These are phyloP conservation scores for Sanguinoderma infundibulare DNA, from an alignment of 1,284 basidiomycete genomes.

Conservation along the genomic window DNA sequence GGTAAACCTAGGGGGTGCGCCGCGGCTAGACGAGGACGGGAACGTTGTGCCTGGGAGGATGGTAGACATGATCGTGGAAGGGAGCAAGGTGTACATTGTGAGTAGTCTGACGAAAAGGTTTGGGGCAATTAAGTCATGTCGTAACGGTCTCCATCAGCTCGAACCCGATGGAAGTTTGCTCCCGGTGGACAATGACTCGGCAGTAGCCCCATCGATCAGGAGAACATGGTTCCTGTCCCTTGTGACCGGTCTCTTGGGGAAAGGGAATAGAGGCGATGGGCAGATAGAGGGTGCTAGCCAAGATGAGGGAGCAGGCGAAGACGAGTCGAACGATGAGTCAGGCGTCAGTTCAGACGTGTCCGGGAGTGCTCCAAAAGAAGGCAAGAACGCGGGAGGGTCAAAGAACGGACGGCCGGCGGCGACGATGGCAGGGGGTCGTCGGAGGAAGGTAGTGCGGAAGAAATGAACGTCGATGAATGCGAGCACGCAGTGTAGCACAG, in stretches of 20 bases:
- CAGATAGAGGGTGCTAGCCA: slow-evolving; percentile 24
- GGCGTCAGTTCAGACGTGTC: slow-evolving; percentile 40
- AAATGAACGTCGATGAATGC: not conserved
- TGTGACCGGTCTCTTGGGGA: slow-evolving; percentile 39
- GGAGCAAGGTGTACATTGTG: slow-evolving; percentile 72
- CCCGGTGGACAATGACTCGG: slow-evolving; percentile 53
- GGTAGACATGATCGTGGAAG: slow-evolving; percentile 82
- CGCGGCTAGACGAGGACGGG: slow-evolving; percentile 58
- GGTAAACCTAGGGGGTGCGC: slow-evolving; percentile 64
- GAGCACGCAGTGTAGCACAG: too few relatives aligned
- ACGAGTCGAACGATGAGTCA: slow-evolving; percentile 39
- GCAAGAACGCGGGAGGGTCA: slow-evolving; percentile 14
- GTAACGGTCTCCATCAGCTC: slow-evolving; percentile 32
- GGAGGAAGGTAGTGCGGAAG: slow-evolving; percentile 55
- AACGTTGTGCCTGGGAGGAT: slow-evolving; percentile 51
- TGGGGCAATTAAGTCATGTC: slow-evolving; percentile 11
- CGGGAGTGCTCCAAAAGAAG: slow-evolving; percentile 44
- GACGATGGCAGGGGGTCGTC: slow-evolving; percentile 60
- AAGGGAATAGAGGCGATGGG: slow-evolving; percentile 34
- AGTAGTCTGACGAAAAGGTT: slow-evolving; percentile 35
- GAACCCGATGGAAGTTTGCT: slow-evolving; percentile 55
- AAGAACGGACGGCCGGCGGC: slow-evolving; percentile 39
- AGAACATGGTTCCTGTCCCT: slow-evolving; percentile 57
- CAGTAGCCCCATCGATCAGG: slow-evolving; percentile 47
- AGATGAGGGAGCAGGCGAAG: slow-evolving; percentile 27